Base-by-base conservation (phyloP, 306 rosid genomes). In the Quercus wislizeni region DNA sequence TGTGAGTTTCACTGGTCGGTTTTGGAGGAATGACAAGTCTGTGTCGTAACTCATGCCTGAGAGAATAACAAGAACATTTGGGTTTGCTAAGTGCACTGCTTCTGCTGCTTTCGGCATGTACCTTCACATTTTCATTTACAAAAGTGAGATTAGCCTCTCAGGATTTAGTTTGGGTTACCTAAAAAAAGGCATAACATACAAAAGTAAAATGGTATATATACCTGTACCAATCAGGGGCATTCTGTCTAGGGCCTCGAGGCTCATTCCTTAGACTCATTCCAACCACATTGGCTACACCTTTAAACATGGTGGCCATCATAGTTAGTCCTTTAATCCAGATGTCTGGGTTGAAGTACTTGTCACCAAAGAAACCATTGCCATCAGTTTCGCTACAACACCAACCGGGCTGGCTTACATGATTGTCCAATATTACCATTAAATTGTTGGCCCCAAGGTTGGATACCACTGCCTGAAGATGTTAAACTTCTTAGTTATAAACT, bases 91-190 rank as follows among this genome's bases (percentile, higher is more conserved):
- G 80, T 95, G 97, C 52, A 93, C 91, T 1, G 96, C 93, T 86
- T 95, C 99, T 5, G 99, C 99, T 83, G 96, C 99, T 87, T 81
- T 74, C 55, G 85, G 90, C 98, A 92, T 92, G 63, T 92, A 92
- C 90, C 99, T 94, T 25, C 55, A 13, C 68, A 3, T 58, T 62
- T 30, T 30, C 31, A 55, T 52, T 57, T 69, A 56, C 25, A 43
- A 20, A 65, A 64, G 20, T 49, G 20, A 1, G 4, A 5, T 38
- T 54, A 62, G 14, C 15, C 13, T 69, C 25, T 49, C 15, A 2
- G 54, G 15, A 13, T 49, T 38, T 38, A 38, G 46, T 38, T 38
- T 38, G 46, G 46, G 11, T 8, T 11, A 38, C 2, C 17, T 10
- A 59, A 23, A 59, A 27, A 23, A 3, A 23, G 0, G 15, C 67